Evolutionary conservation across 1,139 yeast genomes (phyloP).

Genomic region (Yamadazyma epiphylla): DNA sequence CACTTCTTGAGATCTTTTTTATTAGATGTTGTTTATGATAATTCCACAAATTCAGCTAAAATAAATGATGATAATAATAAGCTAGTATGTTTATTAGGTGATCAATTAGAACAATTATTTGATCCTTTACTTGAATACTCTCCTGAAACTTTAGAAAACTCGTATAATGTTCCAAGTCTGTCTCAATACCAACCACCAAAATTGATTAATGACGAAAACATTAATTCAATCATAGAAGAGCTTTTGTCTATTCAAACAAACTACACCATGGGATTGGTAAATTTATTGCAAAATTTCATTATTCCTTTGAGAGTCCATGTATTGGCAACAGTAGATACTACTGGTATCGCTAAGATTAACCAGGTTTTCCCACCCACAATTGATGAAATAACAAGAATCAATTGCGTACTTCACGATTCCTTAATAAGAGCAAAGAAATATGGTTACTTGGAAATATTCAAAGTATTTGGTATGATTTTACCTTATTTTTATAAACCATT

Average conservation of each 20-base stretch:
- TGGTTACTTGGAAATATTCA: slow-evolving; percentile 71
- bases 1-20: slow-evolving; percentile 53
- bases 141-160: slow-evolving; percentile 76
- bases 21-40: slow-evolving; percentile 71
- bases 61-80: slow-evolving; percentile 62
- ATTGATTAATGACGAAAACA: slow-evolving; percentile 6
- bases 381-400: slow-evolving; percentile 86
- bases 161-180: slow-evolving; percentile 51
- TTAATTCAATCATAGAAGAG: slow-evolving; percentile 59
- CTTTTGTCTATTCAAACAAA: slow-evolving; percentile 67
- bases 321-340: slow-evolving; percentile 43
- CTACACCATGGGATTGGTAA: slow-evolving; percentile 67
- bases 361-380: slow-evolving; percentile 89
- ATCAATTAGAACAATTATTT: slow-evolving; percentile 81
- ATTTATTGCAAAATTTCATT: slow-evolving; percentile 70
- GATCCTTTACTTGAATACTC: slow-evolving; percentile 89
- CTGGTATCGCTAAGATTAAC: slow-evolving; percentile 63
- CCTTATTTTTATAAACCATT: slow-evolving; percentile 92
- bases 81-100: slow-evolving; percentile 72
- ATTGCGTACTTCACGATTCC: slow-evolving; percentile 78
- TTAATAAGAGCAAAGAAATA: slow-evolving; percentile 59
- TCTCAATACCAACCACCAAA: slow-evolving; percentile 11
- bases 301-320: slow-evolving; percentile 76
- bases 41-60: slow-evolving; percentile 18
- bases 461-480: slow-evolving; percentile 73